Evolutionary conservation across 164 flowering plant species (phyloP).

Genomic region (Buxus sempervirens): DNA sequence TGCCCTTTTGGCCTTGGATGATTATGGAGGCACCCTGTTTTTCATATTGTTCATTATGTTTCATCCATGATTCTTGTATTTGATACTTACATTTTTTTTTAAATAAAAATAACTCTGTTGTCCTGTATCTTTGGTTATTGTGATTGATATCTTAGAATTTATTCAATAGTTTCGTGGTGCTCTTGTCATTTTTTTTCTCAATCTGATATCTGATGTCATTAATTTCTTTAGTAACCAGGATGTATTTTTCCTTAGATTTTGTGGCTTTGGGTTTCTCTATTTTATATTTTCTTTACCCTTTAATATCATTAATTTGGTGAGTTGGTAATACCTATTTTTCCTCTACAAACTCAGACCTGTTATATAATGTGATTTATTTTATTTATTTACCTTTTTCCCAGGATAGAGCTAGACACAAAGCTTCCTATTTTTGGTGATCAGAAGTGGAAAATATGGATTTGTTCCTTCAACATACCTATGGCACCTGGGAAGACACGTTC

Average conservation of each 20-base stretch:
- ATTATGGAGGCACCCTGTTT: too few species aligned
- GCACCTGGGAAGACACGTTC: conserved; percentile 99
- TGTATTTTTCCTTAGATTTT: not conserved
- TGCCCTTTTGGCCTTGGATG: too few species aligned
- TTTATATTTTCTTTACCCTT: not conserved
- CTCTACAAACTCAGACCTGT: not conserved
- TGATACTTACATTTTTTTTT: too few species aligned
- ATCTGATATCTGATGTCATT: not conserved
- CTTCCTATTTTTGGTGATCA: conserved; percentile 90
- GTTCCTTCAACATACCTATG: conserved; percentile 98
- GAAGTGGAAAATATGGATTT: conserved; percentile 95
- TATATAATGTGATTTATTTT: not conserved
- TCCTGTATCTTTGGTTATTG: not conserved
- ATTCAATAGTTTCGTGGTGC: not conserved
- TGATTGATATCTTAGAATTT: not conserved
- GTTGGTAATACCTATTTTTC: not conserved
- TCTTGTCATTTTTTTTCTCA: not conserved
- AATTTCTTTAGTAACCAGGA: not conserved
- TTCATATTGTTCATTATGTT: too few species aligned
- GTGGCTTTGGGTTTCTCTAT: not conserved
- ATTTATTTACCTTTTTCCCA: conserved; percentile 23
- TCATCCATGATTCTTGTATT: too few species aligned
- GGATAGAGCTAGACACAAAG: conserved; percentile 88
- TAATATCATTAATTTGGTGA: not conserved
- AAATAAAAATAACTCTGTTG: not conserved